Conservation (phyloP, 306 rosid species). For the Vachellia pachyceras region DNA sequence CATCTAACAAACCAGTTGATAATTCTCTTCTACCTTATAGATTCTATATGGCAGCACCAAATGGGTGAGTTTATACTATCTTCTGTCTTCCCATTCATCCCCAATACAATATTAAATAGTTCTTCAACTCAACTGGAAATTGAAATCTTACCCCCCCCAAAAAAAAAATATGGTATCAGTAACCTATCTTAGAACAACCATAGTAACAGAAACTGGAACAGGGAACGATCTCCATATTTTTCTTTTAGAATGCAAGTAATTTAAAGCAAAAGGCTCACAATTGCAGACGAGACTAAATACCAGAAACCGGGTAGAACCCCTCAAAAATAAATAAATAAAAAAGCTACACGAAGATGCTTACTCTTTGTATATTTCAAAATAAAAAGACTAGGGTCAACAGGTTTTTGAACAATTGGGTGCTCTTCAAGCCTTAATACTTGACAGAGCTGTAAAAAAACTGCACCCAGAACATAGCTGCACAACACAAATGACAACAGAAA, state of each 20-base stretch:
- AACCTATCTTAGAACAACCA: background rate
- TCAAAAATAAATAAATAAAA: conserved; percentile 25
- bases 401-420: conserved; percentile 72
- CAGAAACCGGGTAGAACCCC: conserved; percentile 1
- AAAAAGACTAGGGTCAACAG: conserved; percentile 84
- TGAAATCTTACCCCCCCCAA: background rate
- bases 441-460: conserved; percentile 85
- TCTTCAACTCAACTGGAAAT: background rate
- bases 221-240: conserved; percentile 3
- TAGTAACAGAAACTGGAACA: background rate
- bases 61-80: conserved; percentile 2
- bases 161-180: background rate
- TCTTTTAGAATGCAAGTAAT: background rate
- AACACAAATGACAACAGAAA: conserved; percentile 35
- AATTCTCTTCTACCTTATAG: background rate
- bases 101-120: background rate
- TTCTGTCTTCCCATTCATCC: conserved; percentile 15
- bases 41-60: background rate
- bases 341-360: conserved; percentile 44
- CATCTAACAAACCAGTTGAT: conserved; percentile 18
- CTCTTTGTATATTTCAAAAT: conserved; percentile 67
- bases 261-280: background rate
- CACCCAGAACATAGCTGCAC: conserved; percentile 77
- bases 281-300: background rate
- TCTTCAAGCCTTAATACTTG: conserved; percentile 67